These are phyloP conservation scores for Flaveria trinervia DNA, from an alignment of 129 eudicot species.

Conservation along the genomic window DNA sequence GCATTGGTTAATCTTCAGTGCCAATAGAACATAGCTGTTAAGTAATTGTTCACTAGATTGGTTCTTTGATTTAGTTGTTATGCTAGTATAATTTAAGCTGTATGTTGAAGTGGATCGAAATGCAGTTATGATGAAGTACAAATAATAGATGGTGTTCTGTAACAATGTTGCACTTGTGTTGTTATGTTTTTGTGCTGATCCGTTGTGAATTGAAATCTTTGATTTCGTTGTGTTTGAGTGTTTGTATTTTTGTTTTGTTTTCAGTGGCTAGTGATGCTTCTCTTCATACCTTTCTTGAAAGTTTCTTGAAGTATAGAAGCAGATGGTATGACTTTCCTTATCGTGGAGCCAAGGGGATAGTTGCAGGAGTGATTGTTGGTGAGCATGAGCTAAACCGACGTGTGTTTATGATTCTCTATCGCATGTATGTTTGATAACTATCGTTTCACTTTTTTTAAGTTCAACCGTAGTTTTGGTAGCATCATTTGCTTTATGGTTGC, in stretches of 20 bases:
- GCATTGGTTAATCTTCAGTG: background rate
- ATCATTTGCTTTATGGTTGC: conserved; percentile 25
- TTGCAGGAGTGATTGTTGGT: conserved; percentile 94
- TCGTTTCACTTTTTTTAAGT: background rate
- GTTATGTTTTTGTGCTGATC: too few species aligned
- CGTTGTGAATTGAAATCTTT: background rate
- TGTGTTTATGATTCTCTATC: conserved; percentile 89
- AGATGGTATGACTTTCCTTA: conserved; percentile 98
- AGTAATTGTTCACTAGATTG: background rate
- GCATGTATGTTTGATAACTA: conserved; percentile 55
- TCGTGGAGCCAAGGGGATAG: conserved; percentile 79
- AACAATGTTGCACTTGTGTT: background rate
- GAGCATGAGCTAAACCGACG: conserved; percentile 86
- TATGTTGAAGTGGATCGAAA: conserved; percentile 7
- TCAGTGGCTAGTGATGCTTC: conserved; percentile 88
- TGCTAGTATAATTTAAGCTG: background rate
- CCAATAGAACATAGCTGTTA: background rate
- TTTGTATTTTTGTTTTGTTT: conserved; percentile 11
- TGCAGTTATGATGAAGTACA: background rate
- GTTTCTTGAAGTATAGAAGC: conserved; percentile 79
- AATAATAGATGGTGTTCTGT: background rate
- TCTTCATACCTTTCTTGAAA: conserved; percentile 71
- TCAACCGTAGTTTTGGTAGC: background rate
- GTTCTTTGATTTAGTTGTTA: conserved; percentile 7
- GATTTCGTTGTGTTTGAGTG: conserved; percentile 4